Evolutionary conservation across 1,139 yeast genomes (phyloP), one percentile per base, ranked within the genome.

Genomic region (Spathaspora sp.): DNA sequence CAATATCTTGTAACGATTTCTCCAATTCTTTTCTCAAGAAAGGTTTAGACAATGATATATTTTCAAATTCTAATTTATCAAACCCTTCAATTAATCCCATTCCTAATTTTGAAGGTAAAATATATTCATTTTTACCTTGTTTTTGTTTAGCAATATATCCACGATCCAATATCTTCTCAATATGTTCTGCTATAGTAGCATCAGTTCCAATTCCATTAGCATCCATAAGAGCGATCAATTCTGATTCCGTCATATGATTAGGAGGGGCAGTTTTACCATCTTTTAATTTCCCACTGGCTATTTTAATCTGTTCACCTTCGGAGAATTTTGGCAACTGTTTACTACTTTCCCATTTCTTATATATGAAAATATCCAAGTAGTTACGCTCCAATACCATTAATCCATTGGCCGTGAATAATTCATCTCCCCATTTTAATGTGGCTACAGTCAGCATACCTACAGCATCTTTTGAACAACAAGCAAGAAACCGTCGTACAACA

Each of bases 161-260:
- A 46, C 99, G 68, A 9, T 64, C 63, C 23, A 78, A 68, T 41
- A 95, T 83, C 59, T 88, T 91, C 50, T 87, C 91, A 34, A 95
- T 93, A 64, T 95, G 99, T 39, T 93, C 99, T 0, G 99, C 99
- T 68, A 95, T 95, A 0, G 99, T 95, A 1, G 99, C 99, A 70
- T 95, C 99, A 0, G 99, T 95, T 1, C 99, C 99, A 42, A 95
- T 95, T 0, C 98, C 98, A 65, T 95, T 95, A 6, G 82, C 89
- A 68, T 95, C 99, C 99, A 95, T 95, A 43, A 93, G 68, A 9
- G 90, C 86, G 67, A 95, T 89, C 33, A 95, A 73, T 58, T 93
- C 99, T 0, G 97, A 78, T 64, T 95, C 99, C 0, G 99, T 91
- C 75, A 95, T 78, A 46, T 82, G 86, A 34, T 70, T 69, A 0